Base-by-base conservation (phyloP, 768 basidiomycete genomes). In the Mycena maculata region DNA sequence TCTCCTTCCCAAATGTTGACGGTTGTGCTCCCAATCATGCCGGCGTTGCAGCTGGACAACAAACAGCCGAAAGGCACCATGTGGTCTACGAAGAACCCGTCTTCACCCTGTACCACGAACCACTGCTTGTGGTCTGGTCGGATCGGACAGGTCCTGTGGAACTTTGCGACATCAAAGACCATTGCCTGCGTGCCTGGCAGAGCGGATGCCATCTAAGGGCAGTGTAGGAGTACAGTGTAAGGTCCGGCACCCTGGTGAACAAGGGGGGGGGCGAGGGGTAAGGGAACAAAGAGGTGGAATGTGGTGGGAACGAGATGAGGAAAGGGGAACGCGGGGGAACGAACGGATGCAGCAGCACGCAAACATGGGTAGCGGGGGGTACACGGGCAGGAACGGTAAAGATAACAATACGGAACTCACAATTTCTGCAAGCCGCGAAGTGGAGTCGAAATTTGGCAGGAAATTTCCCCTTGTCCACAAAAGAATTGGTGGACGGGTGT, bases 61-160 rank as follows among this genome's bases (percentile, higher is more conserved):
- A 39, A 22, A 15, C 54, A 56, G 20, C 44, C 58, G 23, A 60
- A 57, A 11, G 55, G 55, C 7, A 12, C n/a, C 52, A 55, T 61
- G 39, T 73, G 73, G 25, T 75, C 68, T n/a, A n/a, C n/a, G n/a
- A n/a, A n/a, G 41, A 71, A 72, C 20, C 66, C 52, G 0, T 44
- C 5, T 4, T 38, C 54, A 39, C 53, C 49, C 41, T 60, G 61
- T 15, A 70, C 58, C 25, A 73, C 72, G 44, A 69, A 68, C 66
- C 65, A 72, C 4, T 25, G 42, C 33, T 71, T 71, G 38, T 71
- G 67, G 15, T 28, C 63, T 6, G 70, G 66, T 25, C 22, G 52
- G 20, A 73, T 60, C 1, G 72, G 72, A 15, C 54, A 59, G 3
- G 62, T 60, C 7, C 70, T 58, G 36, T 73, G 68, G 63, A 71